phyloP scores from a whole-genome alignment of 2,329 filamentous ascomycete genomes.

The Colletotrichum acutatum region DNA sequence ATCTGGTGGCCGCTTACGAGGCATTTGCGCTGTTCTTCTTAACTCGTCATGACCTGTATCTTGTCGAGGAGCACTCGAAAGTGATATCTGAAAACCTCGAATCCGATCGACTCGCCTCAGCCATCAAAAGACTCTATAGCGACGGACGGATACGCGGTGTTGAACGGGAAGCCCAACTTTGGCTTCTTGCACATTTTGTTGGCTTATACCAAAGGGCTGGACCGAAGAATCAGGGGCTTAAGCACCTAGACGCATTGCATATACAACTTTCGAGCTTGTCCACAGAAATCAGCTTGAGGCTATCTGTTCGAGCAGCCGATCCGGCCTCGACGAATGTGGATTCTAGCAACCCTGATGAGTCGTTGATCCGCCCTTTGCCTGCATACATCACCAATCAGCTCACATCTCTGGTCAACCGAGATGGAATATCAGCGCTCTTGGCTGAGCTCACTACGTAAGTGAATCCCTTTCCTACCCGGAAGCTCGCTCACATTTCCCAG shows the following conservation, averaged over 20 bases:
- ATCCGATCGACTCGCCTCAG: conserved; percentile 52
- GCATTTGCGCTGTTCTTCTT: conserved; percentile 54
- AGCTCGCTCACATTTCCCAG: conserved; percentile 16
- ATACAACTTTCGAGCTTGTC: conserved; percentile 64
- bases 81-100: conserved; percentile 51
- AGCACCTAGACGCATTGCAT: conserved; percentile 63
- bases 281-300: conserved; percentile 59
- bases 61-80: conserved; percentile 54
- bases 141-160: conserved; percentile 39
- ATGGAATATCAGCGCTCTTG: conserved; percentile 75
- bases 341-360: conserved; percentile 38
- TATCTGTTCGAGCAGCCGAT: conserved; percentile 41
- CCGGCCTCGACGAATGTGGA: conserved; percentile 29
- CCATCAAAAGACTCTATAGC: conserved; percentile 51
- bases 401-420: conserved; percentile 77
- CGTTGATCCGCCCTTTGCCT: conserved; percentile 51
- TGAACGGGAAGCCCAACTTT: conserved; percentile 61
- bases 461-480: too few species aligned
- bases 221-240: conserved; percentile 47
- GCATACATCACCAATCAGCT: conserved; percentile 74
- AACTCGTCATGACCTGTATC: conserved; percentile 45
- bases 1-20: conserved; percentile 42
- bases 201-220: conserved; percentile 59
- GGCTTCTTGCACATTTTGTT: conserved; percentile 76
- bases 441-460: conserved; percentile 36